Evolutionary conservation across 192 early-diverging fungal genomes (phyloP).

Genomic region (Cetraspora pellucida): DNA sequence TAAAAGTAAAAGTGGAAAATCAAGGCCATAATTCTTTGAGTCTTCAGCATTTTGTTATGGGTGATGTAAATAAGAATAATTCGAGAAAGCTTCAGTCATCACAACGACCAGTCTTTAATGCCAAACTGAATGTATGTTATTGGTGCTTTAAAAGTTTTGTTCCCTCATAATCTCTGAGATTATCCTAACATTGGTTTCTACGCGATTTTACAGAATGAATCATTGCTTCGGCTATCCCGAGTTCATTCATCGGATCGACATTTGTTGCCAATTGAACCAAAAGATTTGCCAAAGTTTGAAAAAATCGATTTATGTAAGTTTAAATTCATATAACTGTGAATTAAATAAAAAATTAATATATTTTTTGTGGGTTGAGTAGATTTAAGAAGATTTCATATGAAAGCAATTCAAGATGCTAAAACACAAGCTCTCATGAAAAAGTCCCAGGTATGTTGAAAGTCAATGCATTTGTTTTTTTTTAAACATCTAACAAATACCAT

Average conservation of each 20-base stretch:
- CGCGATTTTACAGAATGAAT: too few species aligned
- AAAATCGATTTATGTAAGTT: constrained; percentile 11
- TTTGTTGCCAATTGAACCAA: not conserved
- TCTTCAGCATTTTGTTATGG: too few species aligned
- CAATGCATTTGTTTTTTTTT: not conserved
- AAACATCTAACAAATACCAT: not conserved
- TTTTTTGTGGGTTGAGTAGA: not conserved
- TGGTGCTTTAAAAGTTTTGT: too few species aligned
- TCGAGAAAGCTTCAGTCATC: too few species aligned
- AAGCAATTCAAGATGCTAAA: constrained; percentile 12
- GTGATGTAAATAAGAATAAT: too few species aligned
- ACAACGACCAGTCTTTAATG: too few species aligned
- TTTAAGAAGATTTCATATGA: constrained; percentile 28
- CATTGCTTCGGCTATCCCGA: not conserved
- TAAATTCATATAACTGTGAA: not conserved
- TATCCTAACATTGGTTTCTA: too few species aligned
- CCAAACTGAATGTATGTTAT: too few species aligned
- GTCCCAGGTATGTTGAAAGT: not conserved
- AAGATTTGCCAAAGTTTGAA: not conserved
- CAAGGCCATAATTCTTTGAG: too few species aligned
- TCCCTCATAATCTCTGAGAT: too few species aligned
- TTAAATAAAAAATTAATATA: not conserved
- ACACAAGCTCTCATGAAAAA: not conserved
- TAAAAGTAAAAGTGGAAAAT: too few species aligned
- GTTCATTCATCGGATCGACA: not conserved